Conservation (phyloP, 176 grass and related monocot species). For the Phoenix roebelenii region DNA sequence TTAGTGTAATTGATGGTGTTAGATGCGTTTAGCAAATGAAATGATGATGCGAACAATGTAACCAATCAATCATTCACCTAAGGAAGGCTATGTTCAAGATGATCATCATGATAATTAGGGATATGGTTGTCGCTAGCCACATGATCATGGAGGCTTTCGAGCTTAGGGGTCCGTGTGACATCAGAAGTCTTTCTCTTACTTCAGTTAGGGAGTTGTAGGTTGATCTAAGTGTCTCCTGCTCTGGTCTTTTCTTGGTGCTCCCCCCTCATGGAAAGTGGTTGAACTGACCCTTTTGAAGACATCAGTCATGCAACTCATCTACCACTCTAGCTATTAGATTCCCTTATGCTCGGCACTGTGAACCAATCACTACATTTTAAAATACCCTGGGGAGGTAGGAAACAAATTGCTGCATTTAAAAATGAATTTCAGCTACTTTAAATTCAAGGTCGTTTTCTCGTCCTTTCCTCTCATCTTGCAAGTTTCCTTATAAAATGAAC, state of each 20-base stretch:
- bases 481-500: background rate
- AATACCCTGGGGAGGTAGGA: background rate
- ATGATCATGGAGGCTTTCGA: background rate
- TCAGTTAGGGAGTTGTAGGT: slow-evolving; percentile 9
- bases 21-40: too few species aligned
- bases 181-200: slow-evolving; percentile 9
- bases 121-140: slow-evolving; percentile 1
- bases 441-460: background rate
- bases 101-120: background rate
- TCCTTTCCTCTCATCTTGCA: background rate
- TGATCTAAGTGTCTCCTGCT: slow-evolving; percentile 12
- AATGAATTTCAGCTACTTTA: background rate
- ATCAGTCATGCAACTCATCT: background rate
- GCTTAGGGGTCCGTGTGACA: background rate
- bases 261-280: background rate
- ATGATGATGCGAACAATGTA: too few species aligned
- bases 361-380: background rate
- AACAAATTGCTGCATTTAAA: background rate
- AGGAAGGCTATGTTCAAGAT: background rate
- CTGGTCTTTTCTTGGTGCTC: background rate
- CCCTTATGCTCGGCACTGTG: background rate
- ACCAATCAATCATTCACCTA: background rate
- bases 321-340: slow-evolving; percentile 3
- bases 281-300: background rate
- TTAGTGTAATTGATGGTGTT: too few species aligned